Evolutionary conservation across 2,329 filamentous ascomycete species (phyloP), one percentile per base, ranked within the genome.

Genomic region (Dactylellina parvicollis): DNA sequence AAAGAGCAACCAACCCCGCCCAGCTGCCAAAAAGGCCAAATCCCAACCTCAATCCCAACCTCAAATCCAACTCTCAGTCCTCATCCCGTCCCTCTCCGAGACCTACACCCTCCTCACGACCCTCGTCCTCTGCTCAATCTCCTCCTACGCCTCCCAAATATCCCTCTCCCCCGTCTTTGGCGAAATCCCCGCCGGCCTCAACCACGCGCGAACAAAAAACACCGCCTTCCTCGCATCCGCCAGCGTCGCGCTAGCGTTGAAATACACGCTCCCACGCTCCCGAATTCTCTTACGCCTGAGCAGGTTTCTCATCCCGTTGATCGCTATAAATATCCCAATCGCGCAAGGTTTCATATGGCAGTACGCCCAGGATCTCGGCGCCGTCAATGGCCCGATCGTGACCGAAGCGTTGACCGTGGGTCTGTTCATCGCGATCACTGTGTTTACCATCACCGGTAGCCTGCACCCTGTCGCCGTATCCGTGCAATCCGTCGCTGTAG

Each of bases 141-240:
- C 86, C 72, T 89, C 90, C 49, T 87, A 88, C 75, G 86, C 90
- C 67, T 94, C 91, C 0, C 87, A 92, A 79, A 84, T 92, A 75
- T 89, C 87, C 38, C 84, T 98, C 32, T 91, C 92, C 18, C 95
- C 95, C 1, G 90, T 96, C 9, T 98, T 96, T 81, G 95, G 95
- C 57, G 88, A 89, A 14, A 91, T 96, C 36, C 91, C 94, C 0
- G 84, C 92, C 0, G 85, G 87, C 0, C 83, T 89, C 76, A 90
- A 89, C 80, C 94, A 97, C 80, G 82, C 84, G 56, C 86, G 86
- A 79, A 85, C 88, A 72, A 73, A 66, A 30, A 83, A 92, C 75
- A 88, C 88, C 77, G 82, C 86, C 2, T 88, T 87, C 26, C 87
- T 88, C 73, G 89, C 92, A 74, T 80, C 88, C 14, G 92, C 92